These are phyloP conservation scores for Plasmodium yoelii DNA, from an alignment of 169 alveolate genomes.

Conservation along the genomic window DNA sequence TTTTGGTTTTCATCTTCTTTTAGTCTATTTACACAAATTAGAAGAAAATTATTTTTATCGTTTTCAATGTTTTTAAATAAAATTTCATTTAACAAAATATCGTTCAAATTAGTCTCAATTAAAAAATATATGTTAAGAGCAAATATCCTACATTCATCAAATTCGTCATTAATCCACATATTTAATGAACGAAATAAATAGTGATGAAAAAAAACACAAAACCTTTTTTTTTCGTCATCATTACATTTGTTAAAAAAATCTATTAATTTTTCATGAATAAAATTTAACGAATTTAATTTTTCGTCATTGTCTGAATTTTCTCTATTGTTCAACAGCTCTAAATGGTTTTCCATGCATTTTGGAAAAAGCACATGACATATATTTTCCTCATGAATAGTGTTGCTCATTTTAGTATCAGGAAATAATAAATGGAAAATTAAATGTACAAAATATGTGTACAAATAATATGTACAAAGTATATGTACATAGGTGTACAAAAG, in stretches of 20 bases:
- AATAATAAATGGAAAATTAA: background rate
- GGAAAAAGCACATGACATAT: background rate
- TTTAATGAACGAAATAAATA: slow-evolving; percentile 24
- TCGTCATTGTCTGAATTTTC: slow-evolving; percentile 38
- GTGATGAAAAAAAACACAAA: slow-evolving; percentile 35
- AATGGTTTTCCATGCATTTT: slow-evolving; percentile 10
- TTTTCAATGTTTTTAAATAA: slow-evolving; percentile 43
- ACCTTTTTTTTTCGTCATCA: slow-evolving; percentile 30
- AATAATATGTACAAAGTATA: background rate
- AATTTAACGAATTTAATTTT: slow-evolving; percentile 38
- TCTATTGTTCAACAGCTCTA: slow-evolving; percentile 21
- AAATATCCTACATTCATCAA: slow-evolving; percentile 57
- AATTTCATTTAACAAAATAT: slow-evolving; percentile 31
- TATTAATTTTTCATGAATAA: slow-evolving; percentile 33
- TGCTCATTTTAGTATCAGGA: slow-evolving; percentile 7
- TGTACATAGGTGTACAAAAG: background rate
- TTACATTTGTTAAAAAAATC: slow-evolving; percentile 41
- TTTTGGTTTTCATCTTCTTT: slow-evolving; percentile 54
- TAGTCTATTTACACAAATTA: slow-evolving; percentile 38
- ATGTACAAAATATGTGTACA: background rate
- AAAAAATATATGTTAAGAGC: slow-evolving; percentile 31
- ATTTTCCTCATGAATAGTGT: slow-evolving; percentile 29
- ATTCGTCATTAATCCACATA: slow-evolving; percentile 62
- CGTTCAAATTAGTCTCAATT: slow-evolving; percentile 40
- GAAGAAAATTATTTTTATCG: slow-evolving; percentile 21